Base-by-base conservation (phyloP, 2,329 filamentous ascomycete genomes). In the Cercospora zeae-maydis region DNA sequence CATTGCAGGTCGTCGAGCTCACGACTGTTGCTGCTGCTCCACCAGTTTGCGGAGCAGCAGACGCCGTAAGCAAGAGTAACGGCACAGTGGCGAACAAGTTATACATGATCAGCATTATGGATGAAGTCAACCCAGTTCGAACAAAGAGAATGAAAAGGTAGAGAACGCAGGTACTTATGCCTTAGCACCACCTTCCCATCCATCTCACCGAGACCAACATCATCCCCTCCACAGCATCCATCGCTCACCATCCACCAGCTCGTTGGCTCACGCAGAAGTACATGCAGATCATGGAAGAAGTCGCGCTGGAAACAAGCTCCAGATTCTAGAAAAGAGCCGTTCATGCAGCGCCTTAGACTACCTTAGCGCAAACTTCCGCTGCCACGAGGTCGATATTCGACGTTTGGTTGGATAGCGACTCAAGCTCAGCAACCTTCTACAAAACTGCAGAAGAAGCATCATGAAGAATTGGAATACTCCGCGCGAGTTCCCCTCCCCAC, bases 1-100 rank as follows among this genome's bases (percentile, higher is more conserved):
- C 84, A 67, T 84, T 85, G 74, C 87, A 89, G 13, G 76, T 82
- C 6, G 84, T 82, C 57, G 78, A 75, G 63, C 80, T 82, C 51
- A 82, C 78, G 31, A 59, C 61, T 2, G 45, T 16, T 10, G 14
- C n/a, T 58, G 42, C 21, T 49, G 21, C 42, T 1, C 10, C 19
- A 24, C 19, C 2, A 19, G 21, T 19, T 24, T 24, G 42, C 11
- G 42, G 42, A n/a, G 11, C 42, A 8, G 42, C 42, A 30, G 21
- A 49, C 5, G 42, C 21, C 2, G 21, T 49, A 1, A 27, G 21
- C 5, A 27, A 49, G 42, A 49, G 3, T 3, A 49, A 3, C 42
- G 42, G 42, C 42, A 49, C 42, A n/a, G 42, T 27, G 42, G 42
- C 42, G 21, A 49, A 2, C 42, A 49, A 30, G 11, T 49, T 27